Evolutionary conservation across 306 rosid genomes (phyloP).

Genomic region (Carpinus fangiana): DNA sequence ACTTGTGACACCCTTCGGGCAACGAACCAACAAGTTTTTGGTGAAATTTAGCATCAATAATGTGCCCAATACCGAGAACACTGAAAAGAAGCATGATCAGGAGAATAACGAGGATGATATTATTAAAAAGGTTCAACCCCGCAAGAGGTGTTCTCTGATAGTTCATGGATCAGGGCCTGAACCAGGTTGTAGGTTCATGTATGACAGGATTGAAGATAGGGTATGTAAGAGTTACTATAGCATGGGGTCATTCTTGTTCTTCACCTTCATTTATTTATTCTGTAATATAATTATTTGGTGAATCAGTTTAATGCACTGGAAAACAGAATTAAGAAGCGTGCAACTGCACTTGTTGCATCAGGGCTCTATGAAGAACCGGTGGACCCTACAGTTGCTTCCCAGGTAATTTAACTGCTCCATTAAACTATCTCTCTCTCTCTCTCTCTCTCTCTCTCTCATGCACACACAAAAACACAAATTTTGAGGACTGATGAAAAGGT

Average conservation of each 20-base stretch:
- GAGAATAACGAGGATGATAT: constrained; percentile 60
- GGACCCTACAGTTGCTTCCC: constrained; percentile 89
- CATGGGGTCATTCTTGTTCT: constrained; percentile 12
- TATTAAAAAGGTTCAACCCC: constrained; percentile 63
- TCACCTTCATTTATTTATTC: constrained; percentile 27
- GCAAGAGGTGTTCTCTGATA: constrained; percentile 64
- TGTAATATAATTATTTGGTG: constrained; percentile 32
- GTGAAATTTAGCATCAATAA: constrained; percentile 61
- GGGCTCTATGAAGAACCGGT: constrained; percentile 70
- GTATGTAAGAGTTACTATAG: constrained; percentile 43
- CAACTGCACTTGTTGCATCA: constrained; percentile 66
- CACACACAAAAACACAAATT: not conserved
- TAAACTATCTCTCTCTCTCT: not conserved
- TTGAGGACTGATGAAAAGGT: constrained; percentile 12
- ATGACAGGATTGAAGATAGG: constrained; percentile 73
- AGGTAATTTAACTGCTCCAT: constrained; percentile 48
- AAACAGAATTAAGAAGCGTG: constrained; percentile 60
- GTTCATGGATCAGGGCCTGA: constrained; percentile 67
- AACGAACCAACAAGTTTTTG: constrained; percentile 61
- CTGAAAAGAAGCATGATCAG: constrained; percentile 37
- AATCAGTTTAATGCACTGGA: constrained; percentile 78
- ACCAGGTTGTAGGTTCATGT: constrained; percentile 81
- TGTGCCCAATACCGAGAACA: constrained; percentile 40
- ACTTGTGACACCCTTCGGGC: constrained; percentile 72
- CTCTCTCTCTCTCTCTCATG: not conserved